Conservation (phyloP, 106 monocot species). For the Apostasia shenzhenica region DNA sequence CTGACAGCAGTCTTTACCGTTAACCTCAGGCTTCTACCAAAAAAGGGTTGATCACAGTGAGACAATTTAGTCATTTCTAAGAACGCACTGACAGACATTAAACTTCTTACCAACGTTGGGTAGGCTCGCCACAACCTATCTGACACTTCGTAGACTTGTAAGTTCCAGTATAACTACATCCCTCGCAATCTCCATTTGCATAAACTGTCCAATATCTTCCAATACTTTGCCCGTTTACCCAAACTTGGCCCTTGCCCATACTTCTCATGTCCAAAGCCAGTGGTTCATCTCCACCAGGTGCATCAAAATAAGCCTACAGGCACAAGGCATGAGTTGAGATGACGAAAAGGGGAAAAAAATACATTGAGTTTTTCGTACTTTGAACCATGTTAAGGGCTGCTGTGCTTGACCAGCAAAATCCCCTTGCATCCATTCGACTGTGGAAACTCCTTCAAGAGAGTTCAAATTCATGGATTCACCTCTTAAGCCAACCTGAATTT, state of each 20-base stretch:
- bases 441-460: constrained; percentile 64
- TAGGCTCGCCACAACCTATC: constrained; percentile 76
- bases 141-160: constrained; percentile 75
- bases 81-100: background rate
- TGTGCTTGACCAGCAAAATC: constrained; percentile 46
- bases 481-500: constrained; percentile 64
- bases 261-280: constrained; percentile 89
- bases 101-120: constrained; percentile 76
- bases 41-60: too few species aligned
- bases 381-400: constrained; percentile 86
- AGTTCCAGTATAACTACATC: constrained; percentile 65
- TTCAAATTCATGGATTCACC: constrained; percentile 89
- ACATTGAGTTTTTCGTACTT: constrained; percentile 33
- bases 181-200: constrained; percentile 60
- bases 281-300: constrained; percentile 83
- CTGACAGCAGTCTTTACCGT: too few species aligned
- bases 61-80: too few species aligned
- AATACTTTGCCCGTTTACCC: constrained; percentile 90
- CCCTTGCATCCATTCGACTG: constrained; percentile 90
- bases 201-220: constrained; percentile 85
- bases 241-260: constrained; percentile 97
- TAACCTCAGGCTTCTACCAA: too few species aligned
- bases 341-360: background rate
- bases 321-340: background rate
- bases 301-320: constrained; percentile 77